Evolutionary conservation across 2,329 filamentous ascomycete genomes (phyloP).

Genomic region (Verruconis gallopava): DNA sequence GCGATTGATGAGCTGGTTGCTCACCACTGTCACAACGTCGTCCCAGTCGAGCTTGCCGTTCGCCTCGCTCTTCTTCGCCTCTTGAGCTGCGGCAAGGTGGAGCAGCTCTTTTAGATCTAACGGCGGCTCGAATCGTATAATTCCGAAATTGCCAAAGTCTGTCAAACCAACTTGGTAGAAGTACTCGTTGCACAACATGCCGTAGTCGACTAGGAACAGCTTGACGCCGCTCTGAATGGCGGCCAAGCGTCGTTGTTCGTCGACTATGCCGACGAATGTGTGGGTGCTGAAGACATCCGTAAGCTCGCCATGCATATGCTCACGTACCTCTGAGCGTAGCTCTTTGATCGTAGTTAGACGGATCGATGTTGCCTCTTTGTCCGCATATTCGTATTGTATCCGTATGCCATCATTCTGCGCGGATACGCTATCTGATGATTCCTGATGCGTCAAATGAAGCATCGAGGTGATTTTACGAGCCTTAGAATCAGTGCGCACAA

Average conservation of each 20-base stretch:
- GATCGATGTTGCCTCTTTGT: constrained; percentile 57
- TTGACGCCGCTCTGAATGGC: constrained; percentile 89
- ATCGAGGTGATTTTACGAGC: constrained; percentile 94
- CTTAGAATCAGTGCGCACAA: constrained; percentile 80
- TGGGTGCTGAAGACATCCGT: constrained; percentile 79
- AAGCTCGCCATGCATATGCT: constrained; percentile 69
- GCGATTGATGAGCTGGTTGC: constrained; percentile 56
- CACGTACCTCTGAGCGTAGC: constrained; percentile 67
- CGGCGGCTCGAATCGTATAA: constrained; percentile 65
- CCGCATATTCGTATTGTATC: constrained; percentile 57
- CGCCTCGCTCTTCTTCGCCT: constrained; percentile 38
- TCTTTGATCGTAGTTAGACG: constrained; percentile 75
- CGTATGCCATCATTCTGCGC: constrained; percentile 32
- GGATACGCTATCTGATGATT: constrained; percentile 16
- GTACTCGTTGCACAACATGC: constrained; percentile 69
- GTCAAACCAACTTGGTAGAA: constrained; percentile 93
- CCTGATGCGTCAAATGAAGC: constrained; percentile 48
- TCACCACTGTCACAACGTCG: constrained; percentile 52
- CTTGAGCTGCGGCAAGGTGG: constrained; percentile 56
- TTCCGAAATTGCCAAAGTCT: constrained; percentile 90
- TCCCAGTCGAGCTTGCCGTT: constrained; percentile 48
- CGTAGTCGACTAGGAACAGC: constrained; percentile 87
- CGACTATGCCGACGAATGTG: constrained; percentile 88
- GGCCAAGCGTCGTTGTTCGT: constrained; percentile 73
- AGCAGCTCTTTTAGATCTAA: constrained; percentile 61